Percentiles rank a stretch among this genome's conserved stretches.
Evolutionary conservation across 1,284 basidiomycete genomes (phyloP).

Genomic region (Cryptococcus sp.): DNA sequence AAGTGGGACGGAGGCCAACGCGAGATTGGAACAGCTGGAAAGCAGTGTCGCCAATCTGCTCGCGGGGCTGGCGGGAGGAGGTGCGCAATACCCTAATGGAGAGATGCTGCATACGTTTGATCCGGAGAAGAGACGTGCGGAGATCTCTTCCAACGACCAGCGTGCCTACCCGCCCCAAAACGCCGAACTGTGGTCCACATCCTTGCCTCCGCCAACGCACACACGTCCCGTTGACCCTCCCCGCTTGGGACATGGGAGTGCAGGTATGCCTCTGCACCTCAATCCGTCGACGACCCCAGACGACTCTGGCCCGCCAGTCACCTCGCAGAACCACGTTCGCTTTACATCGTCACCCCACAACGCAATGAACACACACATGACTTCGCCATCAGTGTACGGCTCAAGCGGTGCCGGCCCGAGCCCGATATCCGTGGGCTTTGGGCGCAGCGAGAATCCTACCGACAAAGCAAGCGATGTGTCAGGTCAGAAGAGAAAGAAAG

Average conservation of each 20-base stretch:
- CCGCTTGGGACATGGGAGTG: conserved; percentile 3
- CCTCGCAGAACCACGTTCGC: conserved; percentile 18
- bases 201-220: conserved; percentile 24
- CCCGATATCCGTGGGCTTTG: conserved; percentile 9
- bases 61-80: conserved; percentile 26
- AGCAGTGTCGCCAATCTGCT: conserved; percentile 34
- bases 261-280: background rate
- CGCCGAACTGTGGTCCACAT: conserved; percentile 1
- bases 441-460: conserved; percentile 9
- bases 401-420: conserved; percentile 14
- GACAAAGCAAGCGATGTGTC: conserved; percentile 3
- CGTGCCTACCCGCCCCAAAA: conserved; percentile 7
- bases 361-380: conserved; percentile 5
- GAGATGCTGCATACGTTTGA: conserved; percentile 22
- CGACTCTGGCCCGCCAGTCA: background rate
- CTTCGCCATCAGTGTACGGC: conserved; percentile 13
- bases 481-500: conserved; percentile 11
- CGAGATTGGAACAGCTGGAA: conserved; percentile 30
- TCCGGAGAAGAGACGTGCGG: conserved; percentile 6
- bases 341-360: conserved; percentile 24
- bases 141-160: conserved; percentile 4
- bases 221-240: conserved; percentile 20
- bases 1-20: conserved; percentile 13
- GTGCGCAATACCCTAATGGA: conserved; percentile 13
- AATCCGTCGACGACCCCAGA: conserved; percentile 12